Evolutionary conservation across 176 grass and related monocot species (phyloP), one percentile per base, ranked within the genome.

Genomic region (Melocanna baccifera): DNA sequence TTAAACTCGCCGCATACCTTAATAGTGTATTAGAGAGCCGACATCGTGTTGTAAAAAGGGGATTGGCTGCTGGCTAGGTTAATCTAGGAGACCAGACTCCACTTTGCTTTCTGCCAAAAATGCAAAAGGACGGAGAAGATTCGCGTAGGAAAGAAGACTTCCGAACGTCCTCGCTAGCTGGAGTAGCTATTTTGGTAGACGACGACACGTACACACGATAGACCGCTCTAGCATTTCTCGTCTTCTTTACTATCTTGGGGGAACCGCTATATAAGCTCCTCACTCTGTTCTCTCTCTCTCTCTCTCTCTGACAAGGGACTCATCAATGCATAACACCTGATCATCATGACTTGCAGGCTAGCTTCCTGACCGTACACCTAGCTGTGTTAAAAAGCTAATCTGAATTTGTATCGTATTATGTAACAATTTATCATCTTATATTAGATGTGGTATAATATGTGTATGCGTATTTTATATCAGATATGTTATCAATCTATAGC

Each of bases 71-170:
- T 32, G 14, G 16, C 46, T 57, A 57, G 55, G 22, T 23, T 57
- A 57, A 57, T 57, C 23, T 57, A 57, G 55, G 55, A 23, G 55
- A n/a, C 22, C 20, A 57, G 22, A 4, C 22, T 4, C 22, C 55
- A 23, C 22, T 77, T 83, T 55, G 72, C 32, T 64, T 66, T 73
- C 2, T 47, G 9, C 67, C 46, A 22, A 16, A 81, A 84, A 66
- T 58, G 46, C 6, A 67, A 56, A 48, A 29, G 42, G 5, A 29
- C 1, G 14, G 10, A 76, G 61, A 69, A 12, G 43, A 68, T 75
- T 81, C 37, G 50, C 14, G 22, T 13, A 4, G 73, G 73, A 57
- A 57, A 75, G 73, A 57, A 12, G 51, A 75, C 51, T 52, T 75
- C 50, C 30, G 29, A 39, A 57, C 30, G 55, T 57, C 20, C 7